Evolutionary conservation across 177 flowering plant species (phyloP), one percentile per base, ranked within the genome.

Genomic region (Telopea speciosissima): DNA sequence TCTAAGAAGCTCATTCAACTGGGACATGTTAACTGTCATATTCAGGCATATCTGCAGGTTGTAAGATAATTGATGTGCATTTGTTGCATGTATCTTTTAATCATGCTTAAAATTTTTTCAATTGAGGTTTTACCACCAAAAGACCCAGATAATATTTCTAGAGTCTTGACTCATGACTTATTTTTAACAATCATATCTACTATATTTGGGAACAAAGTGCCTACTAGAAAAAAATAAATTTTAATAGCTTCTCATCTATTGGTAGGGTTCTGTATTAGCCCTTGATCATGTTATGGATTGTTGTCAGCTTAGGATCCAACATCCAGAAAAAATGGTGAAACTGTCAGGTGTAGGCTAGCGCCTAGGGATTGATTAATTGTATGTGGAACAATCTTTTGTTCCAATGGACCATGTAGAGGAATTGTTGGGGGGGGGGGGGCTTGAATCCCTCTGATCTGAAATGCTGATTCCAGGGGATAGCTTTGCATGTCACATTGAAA

Each of bases 1-100:
- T 81, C 93, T 60, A 94, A 94, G 76, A 94, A 87, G 76, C 85
- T 92, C 79, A 74, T 85, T 73, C 97, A 92, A 74, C 61, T 92
- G 78, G 87, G 79, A 68, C 85, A 79, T 73, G 75, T 68, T 70
- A 87, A 86, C 62, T 81, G 72, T 70, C 77, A 66, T 71, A 85
- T 94, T 72, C 91, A 86, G 74, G 73, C 81, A 60, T 83, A 72
- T 75, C 77, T 94, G 70, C 87, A 89, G 97, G 99, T 92, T 63
- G 21, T 16, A 49, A 49, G 17, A 49, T 12, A 16, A 12, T 49
- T 12, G 54, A 49, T 13, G 17, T 49, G 40, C 6, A 36, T 0
- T 28, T 36, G 5, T 36, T 36, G 40, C 40, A 12, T 49, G 54
- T 19, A 12, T 49, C 49, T 13, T 16, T 49, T 11, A 49, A 49